These are phyloP conservation scores for Phenoliferia sp. DNA, from an alignment of 1,284 basidiomycete genomes.

Conservation along the genomic window DNA sequence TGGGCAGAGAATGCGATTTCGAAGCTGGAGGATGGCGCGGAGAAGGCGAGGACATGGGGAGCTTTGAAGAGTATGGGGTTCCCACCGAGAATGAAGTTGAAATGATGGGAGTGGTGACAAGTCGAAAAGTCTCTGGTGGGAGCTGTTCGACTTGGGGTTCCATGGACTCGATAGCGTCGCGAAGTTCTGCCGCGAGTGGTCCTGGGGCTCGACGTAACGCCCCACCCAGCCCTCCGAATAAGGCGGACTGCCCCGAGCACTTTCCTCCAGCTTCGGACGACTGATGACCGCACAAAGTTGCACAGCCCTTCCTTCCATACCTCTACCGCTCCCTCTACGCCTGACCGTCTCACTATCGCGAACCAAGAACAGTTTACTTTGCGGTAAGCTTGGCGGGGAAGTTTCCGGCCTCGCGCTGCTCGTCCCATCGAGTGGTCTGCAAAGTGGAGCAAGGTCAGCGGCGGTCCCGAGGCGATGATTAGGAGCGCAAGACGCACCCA, in stretches of 20 bases:
- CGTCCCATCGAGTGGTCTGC: conserved; percentile 80
- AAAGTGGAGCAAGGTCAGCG: background rate
- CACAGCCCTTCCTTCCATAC: background rate
- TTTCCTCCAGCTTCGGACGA: background rate
- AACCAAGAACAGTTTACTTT: background rate
- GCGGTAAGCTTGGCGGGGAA: conserved; percentile 62
- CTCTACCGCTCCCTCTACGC: too few relatives aligned
- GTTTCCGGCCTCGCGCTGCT: conserved; percentile 83
- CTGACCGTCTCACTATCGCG: too few relatives aligned
- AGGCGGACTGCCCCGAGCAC: background rate
- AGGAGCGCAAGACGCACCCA: conserved; percentile 57
- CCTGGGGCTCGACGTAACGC: background rate
- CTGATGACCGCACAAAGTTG: background rate
- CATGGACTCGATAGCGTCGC: too few relatives aligned
- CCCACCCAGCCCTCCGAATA: too few relatives aligned
- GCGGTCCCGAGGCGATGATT: background rate
- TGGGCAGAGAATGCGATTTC: background rate
- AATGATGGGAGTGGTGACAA: background rate
- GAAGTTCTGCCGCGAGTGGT: too few relatives aligned
- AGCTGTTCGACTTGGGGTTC: too few relatives aligned
- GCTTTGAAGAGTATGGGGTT: background rate
- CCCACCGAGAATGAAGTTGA: background rate
- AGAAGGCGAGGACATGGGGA: background rate
- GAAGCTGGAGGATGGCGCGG: background rate
- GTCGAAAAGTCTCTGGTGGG: background rate